Base-by-base conservation (phyloP, 148 eudicot species). In the Gaultheria prostrata region DNA sequence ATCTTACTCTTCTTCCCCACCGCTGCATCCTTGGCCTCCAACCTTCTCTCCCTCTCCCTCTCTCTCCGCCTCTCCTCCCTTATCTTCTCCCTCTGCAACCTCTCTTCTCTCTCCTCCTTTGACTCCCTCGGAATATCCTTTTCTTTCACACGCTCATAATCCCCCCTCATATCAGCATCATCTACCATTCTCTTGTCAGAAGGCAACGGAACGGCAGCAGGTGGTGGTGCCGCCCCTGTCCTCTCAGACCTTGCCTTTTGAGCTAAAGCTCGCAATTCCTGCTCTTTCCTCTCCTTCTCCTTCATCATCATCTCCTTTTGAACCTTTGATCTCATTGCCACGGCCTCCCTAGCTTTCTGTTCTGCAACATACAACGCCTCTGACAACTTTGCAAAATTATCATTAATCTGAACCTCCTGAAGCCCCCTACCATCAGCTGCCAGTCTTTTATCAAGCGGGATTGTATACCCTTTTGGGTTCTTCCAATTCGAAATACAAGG, bases 401-500 rank as follows among this genome's bases (percentile, higher is more conserved):
- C 94, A 85, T 91, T 93, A 54, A 92, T 92, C 76, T 93, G 93
- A 51, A 93, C 97, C 63, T 93, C 94, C 56, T 93, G 94, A 69
- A 93, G 92, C 43, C 97, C 94, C 82, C 97, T 94, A 61, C 98
- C 98, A 89, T 95, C 98, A 0, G 95, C 98, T 18, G 98, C 95
- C 76, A 95, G 85, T 33, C 98, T 92, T 85, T 92, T 95, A 77
- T 95, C 97, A 13, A 95, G 88, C 9, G 98, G 98, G 69, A 95
- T 95, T 1, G 97, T 92, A 72, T 92, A 95, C 76, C 97, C 98
- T 86, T 95, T 95, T 3, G 98, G 95, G 70, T 92, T 95, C 91
- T 95, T 95, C 98, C 97, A 95, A 84, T 95, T 95, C 0, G 98
- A 95, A 78, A 93, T 93, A 70, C 98, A 95, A 14, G 98, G 98